phyloP scores from a whole-genome alignment of 306 rosid genomes.

The Quercus wislizeni region DNA sequence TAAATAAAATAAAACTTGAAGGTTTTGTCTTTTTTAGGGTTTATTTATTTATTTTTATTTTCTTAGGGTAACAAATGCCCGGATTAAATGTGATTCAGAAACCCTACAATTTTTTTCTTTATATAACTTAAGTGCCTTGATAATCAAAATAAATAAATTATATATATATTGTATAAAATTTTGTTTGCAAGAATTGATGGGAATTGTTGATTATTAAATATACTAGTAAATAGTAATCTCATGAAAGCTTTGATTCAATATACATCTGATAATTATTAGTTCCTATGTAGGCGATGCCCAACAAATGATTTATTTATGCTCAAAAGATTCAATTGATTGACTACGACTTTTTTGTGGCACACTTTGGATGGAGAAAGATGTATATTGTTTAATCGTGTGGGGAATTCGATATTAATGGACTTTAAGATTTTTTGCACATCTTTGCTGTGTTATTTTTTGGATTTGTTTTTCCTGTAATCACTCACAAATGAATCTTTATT shows the following conservation, averaged over 20 bases:
- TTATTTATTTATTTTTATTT: too few species aligned
- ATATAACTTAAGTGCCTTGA: too few species aligned
- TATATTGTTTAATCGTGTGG: not conserved
- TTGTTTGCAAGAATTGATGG: not conserved
- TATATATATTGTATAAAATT: too few species aligned
- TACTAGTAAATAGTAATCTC: not conserved
- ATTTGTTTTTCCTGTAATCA: not conserved
- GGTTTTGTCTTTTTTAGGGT: too few species aligned
- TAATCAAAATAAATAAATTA: too few species aligned
- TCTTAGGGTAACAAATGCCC: too few species aligned
- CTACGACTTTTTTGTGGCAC: not conserved
- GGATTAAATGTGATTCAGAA: too few species aligned
- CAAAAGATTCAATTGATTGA: too few species aligned
- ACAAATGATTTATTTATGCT: too few species aligned
- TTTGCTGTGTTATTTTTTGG: not conserved
- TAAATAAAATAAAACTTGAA: too few species aligned
- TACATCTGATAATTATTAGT: not conserved
- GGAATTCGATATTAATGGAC: not conserved
- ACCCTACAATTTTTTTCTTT: too few species aligned
- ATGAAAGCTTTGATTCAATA: too few species aligned
- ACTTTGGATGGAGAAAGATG: not conserved
- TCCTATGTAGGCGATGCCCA: not conserved
- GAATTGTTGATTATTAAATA: not conserved
- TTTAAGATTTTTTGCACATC: not conserved
- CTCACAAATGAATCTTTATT: constrained; percentile 1